Evolutionary conservation across 2,329 filamentous ascomycete genomes (phyloP).

Genomic region (Calonectria hawksworthii): DNA sequence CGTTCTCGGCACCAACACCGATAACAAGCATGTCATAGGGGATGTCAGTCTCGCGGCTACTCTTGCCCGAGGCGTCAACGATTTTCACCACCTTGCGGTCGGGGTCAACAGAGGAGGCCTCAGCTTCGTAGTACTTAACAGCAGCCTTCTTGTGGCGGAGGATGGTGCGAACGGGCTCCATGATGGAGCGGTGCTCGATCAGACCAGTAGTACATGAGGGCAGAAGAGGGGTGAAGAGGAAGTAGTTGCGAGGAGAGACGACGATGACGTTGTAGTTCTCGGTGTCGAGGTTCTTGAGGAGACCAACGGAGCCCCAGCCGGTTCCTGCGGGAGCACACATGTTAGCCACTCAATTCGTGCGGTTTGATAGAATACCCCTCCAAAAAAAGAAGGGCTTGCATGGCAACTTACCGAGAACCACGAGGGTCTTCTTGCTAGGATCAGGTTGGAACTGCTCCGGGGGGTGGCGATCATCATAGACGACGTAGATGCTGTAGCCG

Average conservation of each 20-base stretch:
- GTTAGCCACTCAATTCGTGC: conserved; percentile 41
- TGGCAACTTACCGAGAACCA: conserved; percentile 82
- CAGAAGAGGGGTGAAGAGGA: conserved; percentile 97
- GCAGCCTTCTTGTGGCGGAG: conserved; percentile 93
- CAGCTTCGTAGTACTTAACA: conserved; percentile 98
- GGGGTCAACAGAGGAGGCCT: conserved; percentile 94
- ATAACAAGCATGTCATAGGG: conserved; percentile 98
- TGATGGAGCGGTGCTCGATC: conserved; percentile 99
- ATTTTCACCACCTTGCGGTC: conserved; percentile 91
- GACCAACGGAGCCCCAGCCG: conserved; percentile 94
- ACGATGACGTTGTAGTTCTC: conserved; percentile 99
- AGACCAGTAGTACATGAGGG: conserved; percentile 97
- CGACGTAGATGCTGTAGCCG: conserved; percentile 81
- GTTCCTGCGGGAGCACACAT: conserved; percentile 72
- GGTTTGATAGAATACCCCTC: not conserved
- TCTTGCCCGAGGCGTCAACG: conserved; percentile 92
- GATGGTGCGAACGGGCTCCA: conserved; percentile 98
- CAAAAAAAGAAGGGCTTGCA: not conserved
- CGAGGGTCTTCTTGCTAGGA: conserved; percentile 94
- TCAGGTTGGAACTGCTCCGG: conserved; percentile 84
- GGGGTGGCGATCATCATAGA: conserved; percentile 88
- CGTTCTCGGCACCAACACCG: conserved; percentile 97
- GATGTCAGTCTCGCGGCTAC: conserved; percentile 85
- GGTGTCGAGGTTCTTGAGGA: conserved; percentile 98
- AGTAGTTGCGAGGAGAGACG: conserved; percentile 98